Base-by-base conservation (phyloP, 495 filamentous ascomycete genomes). In the Xylaria flabelliformis region DNA sequence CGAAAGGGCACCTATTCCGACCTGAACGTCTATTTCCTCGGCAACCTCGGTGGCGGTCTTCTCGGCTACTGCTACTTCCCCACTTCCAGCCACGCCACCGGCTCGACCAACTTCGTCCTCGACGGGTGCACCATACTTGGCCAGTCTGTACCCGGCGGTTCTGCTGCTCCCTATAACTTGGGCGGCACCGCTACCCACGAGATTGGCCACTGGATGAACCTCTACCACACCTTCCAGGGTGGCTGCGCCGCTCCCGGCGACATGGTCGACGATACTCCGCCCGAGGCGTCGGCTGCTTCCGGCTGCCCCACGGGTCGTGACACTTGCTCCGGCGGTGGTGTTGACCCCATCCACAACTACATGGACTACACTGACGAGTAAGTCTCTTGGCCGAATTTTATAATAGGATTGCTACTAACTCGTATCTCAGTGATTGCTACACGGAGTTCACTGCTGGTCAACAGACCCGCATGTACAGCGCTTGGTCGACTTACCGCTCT, bases 201-300 rank as follows among this genome's bases (percentile, higher is more conserved):
- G 82, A 83, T 89, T 58, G 90, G 89, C 21, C 90, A 92, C 80
- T 91, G 89, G 88, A 82, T 91, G 64, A 87, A 88, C 58, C 82
- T 91, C 36, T 85, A 86, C 80, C 90, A 92, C 77, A 90, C 88
- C 46, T 92, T 92, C 82, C 85, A 92, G 82, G 90, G 89, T 39
- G 84, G 83, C 9, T 92, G 90, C 79, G 75, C 72, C 6, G 83
- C 86, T 13, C 67, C 74, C 4, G 89, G 89, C 12, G 90, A 91
- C 76, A 84, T 70, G 15, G 83, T 92, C 36, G 77, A 81, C 53
- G 90, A 92, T 70, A 91, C 90, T 55, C 87, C 89, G 0, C 74
- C 85, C 26, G 83, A 92, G 82, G 76, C 75, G 9, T 78, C 77
- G 48, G 73, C 84, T n/a, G 83, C 87, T n/a, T 82, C 80, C 26